Percentiles rank a stretch among this genome's conserved stretches.
phyloP scores from a whole-genome alignment of 495 filamentous ascomycete species.

The Mytilinidion resinicola region DNA sequence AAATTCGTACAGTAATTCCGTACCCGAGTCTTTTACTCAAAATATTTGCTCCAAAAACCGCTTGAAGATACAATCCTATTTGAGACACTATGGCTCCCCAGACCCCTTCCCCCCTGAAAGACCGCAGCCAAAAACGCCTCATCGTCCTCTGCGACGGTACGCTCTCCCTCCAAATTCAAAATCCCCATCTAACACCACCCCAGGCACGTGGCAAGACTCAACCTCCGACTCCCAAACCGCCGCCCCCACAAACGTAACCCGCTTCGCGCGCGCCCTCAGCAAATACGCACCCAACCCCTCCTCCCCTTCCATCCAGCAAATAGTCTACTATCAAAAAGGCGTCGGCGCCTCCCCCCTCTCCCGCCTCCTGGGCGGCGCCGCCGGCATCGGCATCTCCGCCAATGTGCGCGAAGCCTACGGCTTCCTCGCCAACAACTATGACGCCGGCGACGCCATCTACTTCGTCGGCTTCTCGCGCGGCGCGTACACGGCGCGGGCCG shows the following conservation, averaged over 20 bases:
- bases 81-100: neutral
- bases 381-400: constrained; percentile 6
- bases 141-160: neutral
- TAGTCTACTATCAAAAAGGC: constrained; percentile 13
- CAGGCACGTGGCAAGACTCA: constrained; percentile 15
- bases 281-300: neutral
- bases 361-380: neutral
- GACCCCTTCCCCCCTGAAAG: neutral
- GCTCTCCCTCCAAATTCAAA: neutral
- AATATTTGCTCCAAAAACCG: too few species aligned
- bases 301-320: neutral
- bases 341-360: neutral
- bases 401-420: constrained; percentile 44
- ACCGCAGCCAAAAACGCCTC: neutral
- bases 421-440: constrained; percentile 44
- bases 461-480: constrained; percentile 48
- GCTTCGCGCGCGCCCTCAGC: constrained; percentile 7
- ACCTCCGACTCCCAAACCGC: neutral
- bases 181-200: neutral
- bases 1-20: too few species aligned
- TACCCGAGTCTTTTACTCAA: too few species aligned
- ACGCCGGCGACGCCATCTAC: constrained; percentile 40
- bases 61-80: too few species aligned
- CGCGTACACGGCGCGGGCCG: constrained; percentile 46
- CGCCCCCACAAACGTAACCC: constrained; percentile 5